Base-by-base conservation (phyloP, 2,329 filamentous ascomycete genomes). In the Aschersonia sp. region DNA sequence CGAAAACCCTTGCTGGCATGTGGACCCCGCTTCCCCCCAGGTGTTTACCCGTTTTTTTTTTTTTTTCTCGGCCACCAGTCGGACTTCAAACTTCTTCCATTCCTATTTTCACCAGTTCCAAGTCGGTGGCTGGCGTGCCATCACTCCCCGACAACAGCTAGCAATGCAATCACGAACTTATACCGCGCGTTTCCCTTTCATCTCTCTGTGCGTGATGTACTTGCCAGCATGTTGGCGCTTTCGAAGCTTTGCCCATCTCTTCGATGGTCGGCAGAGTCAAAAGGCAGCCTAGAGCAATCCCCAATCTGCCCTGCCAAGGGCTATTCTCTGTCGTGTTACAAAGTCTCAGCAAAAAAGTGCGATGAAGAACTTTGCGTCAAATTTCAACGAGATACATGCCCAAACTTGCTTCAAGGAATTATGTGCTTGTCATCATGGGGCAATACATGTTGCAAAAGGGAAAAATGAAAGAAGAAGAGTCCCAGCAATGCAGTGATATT, bases 251-350 rank as follows among this genome's bases (percentile, higher is more conserved):
- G 69, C 73, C 73, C 81, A 74, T 67, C 72, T 65, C 54, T 56
- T 76, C 65, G 8, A 77, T 87, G 81, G 78, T 83, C 81, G 77
- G 72, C 62, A 85, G 74, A 87, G 85, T 90, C 86, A 90, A 89
- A 80, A 80, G 79, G 84, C 68, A 77, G 85, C 85, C 86, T 78
- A 90, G 71, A 90, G 61, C 62, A 72, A 75, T 83, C 69, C 75
- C 74, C 68, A 81, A 80, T 73, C 8, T 75, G 83, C 81, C 79
- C 83, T 86, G 81, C 83, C 83, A 87, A 87, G 82, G 79, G 81
- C 83, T 79, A 80, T 86, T 75, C 85, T 87, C 84, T 81, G 79
- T 87, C 83, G 85, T 90, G 85, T 89, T 90, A 86, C 86, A 88
- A 79, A 77, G 73, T 85, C 70, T 76, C 75, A 85, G 81, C 79